Base-by-base conservation (phyloP, 2,329 filamentous ascomycete species). In the Metarhizium rileyi region DNA sequence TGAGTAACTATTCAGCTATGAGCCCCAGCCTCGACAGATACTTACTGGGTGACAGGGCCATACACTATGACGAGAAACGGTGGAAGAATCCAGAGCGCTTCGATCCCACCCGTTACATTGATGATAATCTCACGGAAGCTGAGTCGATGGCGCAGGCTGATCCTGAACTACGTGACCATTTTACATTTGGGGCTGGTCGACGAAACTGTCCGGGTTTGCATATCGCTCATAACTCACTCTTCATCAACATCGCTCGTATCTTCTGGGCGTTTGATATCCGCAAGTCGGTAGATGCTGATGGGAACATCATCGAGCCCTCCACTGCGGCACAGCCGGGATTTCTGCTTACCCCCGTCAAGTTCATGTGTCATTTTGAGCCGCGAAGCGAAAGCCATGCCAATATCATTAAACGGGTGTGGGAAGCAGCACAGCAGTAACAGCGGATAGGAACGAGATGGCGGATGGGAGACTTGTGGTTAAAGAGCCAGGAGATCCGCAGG, bases 121-220 rank as follows among this genome's bases (percentile, higher is more conserved):
- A 56, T 50, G 61, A 64, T 48, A 44, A 48, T 35, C 58, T 57
- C 23, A 61, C 55, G 4, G 59, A 51, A 48, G 63, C 59, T 10
- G 64, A 66, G 70, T 44, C 47, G 8, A 48, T 46, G 23, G 36
- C 43, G 38, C 44, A 53, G 22, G 52, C 66, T 0, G 67, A 72
- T 47, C 60, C 63, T 0, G 60, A 63, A 1, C 67, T 75, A 56
- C 67, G 75, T 14, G 76, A 79, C 44, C 70, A 74, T 8, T 80
- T 76, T 59, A 70, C 68, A 0, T 82, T 78, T 49, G 78, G 78
- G 20, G 73, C 72, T 8, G 78, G 78, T 1, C 67, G 78, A 5
- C 68, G 79, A 23, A 70, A 81, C 41, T 83, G 80, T 59, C 77
- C 74, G 3, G 80, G 79, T 0, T 75, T 77, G 27, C 74, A 79